phyloP scores from a whole-genome alignment of 2,329 filamentous ascomycete species.

The Aspergillus nomiae region DNA sequence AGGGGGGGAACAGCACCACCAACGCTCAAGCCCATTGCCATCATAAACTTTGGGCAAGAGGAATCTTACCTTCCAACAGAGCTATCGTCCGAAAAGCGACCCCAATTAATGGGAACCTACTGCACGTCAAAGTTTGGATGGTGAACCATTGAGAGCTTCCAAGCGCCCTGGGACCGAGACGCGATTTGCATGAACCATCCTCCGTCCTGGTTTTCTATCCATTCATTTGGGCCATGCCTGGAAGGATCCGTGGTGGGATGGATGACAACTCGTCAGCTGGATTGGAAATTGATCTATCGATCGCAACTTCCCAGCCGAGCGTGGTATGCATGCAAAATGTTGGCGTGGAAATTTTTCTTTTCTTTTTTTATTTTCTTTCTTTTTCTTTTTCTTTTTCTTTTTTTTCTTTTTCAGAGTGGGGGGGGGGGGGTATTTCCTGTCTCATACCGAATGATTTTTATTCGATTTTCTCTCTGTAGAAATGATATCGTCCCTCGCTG shows the following conservation, averaged over 20 bases:
- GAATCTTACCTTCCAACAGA: conserved; percentile 9
- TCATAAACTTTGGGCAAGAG: conserved; percentile 12
- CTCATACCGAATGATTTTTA: not conserved
- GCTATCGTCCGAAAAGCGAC: not conserved
- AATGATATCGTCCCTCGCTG: not conserved
- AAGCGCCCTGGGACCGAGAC: not conserved
- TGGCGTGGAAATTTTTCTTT: not conserved
- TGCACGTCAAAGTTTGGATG: conserved; percentile 4
- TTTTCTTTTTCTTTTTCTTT: not conserved
- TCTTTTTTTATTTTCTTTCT: not conserved
- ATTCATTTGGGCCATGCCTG: not conserved
- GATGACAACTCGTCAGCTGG: conserved; percentile 13
- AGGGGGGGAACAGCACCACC: not conserved
- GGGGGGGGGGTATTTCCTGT: no score
- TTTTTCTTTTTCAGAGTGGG: not conserved
- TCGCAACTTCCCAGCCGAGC: conserved; percentile 7
- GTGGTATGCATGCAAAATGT: conserved; percentile 2
- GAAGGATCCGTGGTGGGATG: conserved; percentile 8
- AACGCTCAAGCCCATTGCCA: not conserved
- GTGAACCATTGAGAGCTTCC: conserved; percentile 5
- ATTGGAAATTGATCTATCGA: conserved; percentile 22
- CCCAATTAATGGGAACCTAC: conserved; percentile 1
- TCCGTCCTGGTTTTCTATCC: conserved; percentile 3
- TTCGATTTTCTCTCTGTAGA: not conserved
- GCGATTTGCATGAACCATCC: conserved; percentile 18